These are phyloP conservation scores for Curvularia sp. DNA, from an alignment of 2,329 filamentous ascomycete species.

Conservation along the genomic window DNA sequence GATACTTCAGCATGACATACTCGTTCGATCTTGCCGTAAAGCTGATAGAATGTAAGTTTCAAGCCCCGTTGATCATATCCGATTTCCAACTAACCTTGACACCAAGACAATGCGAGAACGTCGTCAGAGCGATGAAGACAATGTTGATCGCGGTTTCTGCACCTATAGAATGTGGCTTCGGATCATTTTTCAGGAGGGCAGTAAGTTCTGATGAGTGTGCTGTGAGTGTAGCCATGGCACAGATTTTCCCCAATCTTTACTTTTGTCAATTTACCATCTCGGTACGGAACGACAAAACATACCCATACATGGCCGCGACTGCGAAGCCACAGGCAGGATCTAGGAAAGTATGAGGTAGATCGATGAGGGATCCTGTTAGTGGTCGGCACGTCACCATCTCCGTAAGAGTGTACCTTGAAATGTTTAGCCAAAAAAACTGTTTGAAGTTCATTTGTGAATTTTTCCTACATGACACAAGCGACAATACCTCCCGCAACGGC, in stretches of 20 bases:
- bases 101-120: constrained; percentile 34
- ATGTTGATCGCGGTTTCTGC: constrained; percentile 33
- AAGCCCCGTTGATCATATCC: background rate
- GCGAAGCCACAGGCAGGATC: constrained; percentile 35
- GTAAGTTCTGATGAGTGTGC: constrained; percentile 34
- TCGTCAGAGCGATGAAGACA: constrained; percentile 32
- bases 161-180: constrained; percentile 15
- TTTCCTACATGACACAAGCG: constrained; percentile 27
- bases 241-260: constrained; percentile 29
- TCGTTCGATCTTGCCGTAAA: constrained; percentile 44
- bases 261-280: background rate
- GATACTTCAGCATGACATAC: constrained; percentile 4
- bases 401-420: constrained; percentile 22
- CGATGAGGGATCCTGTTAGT: constrained; percentile 31
- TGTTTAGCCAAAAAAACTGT: background rate
- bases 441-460: background rate
- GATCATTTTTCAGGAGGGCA: constrained; percentile 24
- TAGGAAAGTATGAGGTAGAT: constrained; percentile 34
- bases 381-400: constrained; percentile 37
- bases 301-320: constrained; percentile 29
- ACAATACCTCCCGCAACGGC: constrained; percentile 29
- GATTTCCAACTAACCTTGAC: constrained; percentile 20
- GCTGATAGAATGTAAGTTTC: constrained; percentile 18
- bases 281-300: background rate
- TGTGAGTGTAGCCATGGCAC: constrained; percentile 36